These are phyloP conservation scores for Physcomitrellopsis africana DNA, from an alignment of 225 moss, liverwort and hornwort species.

Conservation along the genomic window DNA sequence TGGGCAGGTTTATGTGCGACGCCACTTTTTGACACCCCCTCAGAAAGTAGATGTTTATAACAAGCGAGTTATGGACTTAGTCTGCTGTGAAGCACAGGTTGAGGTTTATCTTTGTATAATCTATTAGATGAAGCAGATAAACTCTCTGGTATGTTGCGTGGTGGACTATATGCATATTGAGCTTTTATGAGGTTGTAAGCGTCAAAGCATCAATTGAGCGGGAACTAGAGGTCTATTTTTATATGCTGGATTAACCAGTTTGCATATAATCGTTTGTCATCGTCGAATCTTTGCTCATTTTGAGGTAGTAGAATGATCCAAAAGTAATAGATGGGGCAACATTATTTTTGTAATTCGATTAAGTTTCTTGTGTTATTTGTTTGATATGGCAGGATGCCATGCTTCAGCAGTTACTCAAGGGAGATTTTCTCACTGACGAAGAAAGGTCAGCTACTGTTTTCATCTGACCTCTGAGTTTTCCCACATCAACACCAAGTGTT, in stretches of 20 bases:
- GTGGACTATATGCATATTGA: not conserved
- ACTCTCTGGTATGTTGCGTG: constrained; percentile 1
- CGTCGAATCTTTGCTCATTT: no score
- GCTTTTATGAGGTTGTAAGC: not conserved
- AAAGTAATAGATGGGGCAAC: not conserved
- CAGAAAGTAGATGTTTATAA: constrained; percentile 84
- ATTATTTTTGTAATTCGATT: constrained; percentile 23
- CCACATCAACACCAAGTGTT: constrained; percentile 4
- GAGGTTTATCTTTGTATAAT: not conserved
- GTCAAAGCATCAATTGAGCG: not conserved
- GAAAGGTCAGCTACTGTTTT: constrained; percentile 59
- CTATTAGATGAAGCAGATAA: not conserved
- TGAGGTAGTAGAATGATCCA: no score
- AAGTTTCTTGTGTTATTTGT: constrained; percentile 5
- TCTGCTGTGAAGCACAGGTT: constrained; percentile 99
- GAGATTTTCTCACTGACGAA: constrained; percentile 57
- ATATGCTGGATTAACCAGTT: no score
- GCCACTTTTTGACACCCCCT: constrained; percentile 94
- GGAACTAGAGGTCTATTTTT: not conserved
- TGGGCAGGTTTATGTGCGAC: constrained; percentile 84
- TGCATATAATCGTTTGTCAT: no score
- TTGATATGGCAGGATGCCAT: constrained; percentile 70
- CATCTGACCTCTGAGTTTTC: not conserved
- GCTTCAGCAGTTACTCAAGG: constrained; percentile 70
- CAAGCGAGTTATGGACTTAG: constrained; percentile 84